Percentiles rank a stretch among this genome's conserved stretches.
phyloP scores from a whole-genome alignment of 495 filamentous ascomycete genomes.

The Tetracladium marchalianum region DNA sequence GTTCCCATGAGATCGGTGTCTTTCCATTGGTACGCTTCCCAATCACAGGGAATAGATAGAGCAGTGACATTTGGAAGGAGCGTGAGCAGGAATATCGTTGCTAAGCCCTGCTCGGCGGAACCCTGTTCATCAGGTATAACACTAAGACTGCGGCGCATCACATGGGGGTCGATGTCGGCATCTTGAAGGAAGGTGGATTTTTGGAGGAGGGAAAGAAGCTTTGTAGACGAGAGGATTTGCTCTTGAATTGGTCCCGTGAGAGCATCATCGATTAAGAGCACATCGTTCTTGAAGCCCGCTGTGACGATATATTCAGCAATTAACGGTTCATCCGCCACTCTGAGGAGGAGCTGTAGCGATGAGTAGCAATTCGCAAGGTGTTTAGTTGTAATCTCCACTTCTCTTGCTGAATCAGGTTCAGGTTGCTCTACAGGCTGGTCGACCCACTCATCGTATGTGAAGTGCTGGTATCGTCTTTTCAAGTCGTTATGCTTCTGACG shows the following conservation, averaged over 20 bases:
- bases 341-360: conserved; percentile 21
- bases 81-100: not conserved
- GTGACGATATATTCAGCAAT: conserved; percentile 24
- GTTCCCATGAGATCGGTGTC: not conserved
- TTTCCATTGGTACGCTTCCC: not conserved
- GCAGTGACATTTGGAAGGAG: not conserved
- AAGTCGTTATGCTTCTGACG: not conserved
- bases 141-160: not conserved
- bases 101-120: not conserved
- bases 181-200: not conserved
- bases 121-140: not conserved
- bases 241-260: not conserved
- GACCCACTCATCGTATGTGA: not conserved
- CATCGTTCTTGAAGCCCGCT: conserved; percentile 21
- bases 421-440: no score
- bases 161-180: not conserved
- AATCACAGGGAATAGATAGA: not conserved
- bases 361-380: conserved; percentile 1
- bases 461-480: not conserved
- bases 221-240: not conserved
- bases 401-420: no score
- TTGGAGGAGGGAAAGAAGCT: not conserved
- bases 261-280: conserved; percentile 1
- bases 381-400: not conserved
- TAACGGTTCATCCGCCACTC: conserved; percentile 23